phyloP scores from a whole-genome alignment of 1,284 basidiomycete species.

The Thecaphora thlaspeos region DNA sequence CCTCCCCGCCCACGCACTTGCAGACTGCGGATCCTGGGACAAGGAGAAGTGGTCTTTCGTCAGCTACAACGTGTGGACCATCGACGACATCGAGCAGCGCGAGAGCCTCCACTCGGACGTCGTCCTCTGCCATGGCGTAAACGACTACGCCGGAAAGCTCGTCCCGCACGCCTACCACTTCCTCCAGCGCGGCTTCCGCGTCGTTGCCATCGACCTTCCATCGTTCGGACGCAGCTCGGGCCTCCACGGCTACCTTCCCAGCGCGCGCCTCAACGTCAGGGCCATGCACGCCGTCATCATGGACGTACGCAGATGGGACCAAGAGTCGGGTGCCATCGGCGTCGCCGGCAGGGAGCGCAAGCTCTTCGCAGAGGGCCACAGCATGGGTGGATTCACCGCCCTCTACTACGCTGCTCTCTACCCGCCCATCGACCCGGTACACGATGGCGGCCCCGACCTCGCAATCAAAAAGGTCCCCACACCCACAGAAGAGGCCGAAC shows the following conservation, averaged over 20 bases:
- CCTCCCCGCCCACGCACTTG: conserved; percentile 26
- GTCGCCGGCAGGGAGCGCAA: conserved; percentile 38
- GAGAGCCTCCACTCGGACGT: conserved; percentile 44
- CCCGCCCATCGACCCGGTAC: conserved; percentile 31
- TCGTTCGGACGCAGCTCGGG: conserved; percentile 59
- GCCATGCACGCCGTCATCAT: conserved; percentile 61
- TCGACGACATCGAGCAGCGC: conserved; percentile 22
- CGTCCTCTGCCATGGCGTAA: conserved; percentile 52
- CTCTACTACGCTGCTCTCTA: conserved; percentile 55
- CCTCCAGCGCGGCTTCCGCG: conserved; percentile 61
- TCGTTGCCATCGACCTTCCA: conserved; percentile 62
- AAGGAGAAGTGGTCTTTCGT: conserved; percentile 33
- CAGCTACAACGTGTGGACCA: conserved; percentile 51
- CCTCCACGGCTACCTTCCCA: conserved; percentile 61
- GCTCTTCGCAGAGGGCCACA: conserved; percentile 59
- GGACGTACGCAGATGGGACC: conserved; percentile 56
- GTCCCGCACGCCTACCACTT: conserved; percentile 60
- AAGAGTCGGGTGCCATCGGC: conserved; percentile 15
- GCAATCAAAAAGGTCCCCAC: conserved; percentile 20
- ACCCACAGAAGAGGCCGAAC: conserved; percentile 17
- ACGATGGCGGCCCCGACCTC: conserved; percentile 27
- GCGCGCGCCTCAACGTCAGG: conserved; percentile 59
- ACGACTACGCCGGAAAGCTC: conserved; percentile 56
- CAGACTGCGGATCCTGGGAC: conserved; percentile 27
- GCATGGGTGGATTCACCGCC: conserved; percentile 60